These are phyloP conservation scores for Eucalyptus caleyi DNA, from an alignment of 345 rosid species.

Conservation along the genomic window DNA sequence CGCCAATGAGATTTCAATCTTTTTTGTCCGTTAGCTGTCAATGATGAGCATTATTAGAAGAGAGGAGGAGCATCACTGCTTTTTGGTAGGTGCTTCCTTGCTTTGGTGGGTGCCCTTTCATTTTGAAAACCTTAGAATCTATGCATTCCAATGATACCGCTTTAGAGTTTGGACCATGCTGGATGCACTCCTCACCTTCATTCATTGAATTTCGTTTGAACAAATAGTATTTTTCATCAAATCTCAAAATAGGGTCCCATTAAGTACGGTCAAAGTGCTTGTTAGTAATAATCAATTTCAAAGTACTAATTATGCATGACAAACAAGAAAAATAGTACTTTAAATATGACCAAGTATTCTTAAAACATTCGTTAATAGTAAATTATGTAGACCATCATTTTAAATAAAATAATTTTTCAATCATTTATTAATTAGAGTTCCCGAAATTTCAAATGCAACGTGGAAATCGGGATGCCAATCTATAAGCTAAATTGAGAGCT, in stretches of 20 bases:
- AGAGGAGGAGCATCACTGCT: neutral
- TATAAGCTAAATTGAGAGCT: too few species aligned
- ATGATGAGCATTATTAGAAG: neutral
- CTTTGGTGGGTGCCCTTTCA: neutral
- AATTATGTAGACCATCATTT: too few species aligned
- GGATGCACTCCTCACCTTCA: neutral
- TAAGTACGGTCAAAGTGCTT: neutral
- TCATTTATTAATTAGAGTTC: neutral
- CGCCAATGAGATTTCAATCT: neutral
- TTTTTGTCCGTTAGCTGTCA: neutral
- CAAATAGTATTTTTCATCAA: neutral
- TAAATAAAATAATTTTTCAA: fast-evolving
- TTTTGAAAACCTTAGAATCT: neutral
- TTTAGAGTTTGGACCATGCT: neutral
- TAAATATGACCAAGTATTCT: too few species aligned
- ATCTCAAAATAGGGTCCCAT: neutral
- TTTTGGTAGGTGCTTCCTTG: neutral
- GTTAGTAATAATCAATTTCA: fast-evolving
- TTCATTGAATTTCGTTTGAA: neutral
- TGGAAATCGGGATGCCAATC: neutral
- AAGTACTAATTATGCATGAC: too few species aligned
- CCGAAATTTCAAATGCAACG: neutral
- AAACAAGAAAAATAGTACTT: too few species aligned
- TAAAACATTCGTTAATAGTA: too few species aligned
- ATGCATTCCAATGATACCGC: neutral